Percentiles rank a stretch among this genome's conserved stretches.
These are phyloP conservation scores for Exophiala aquamarina DNA, from an alignment of 2,329 filamentous ascomycete genomes.

Conservation along the genomic window DNA sequence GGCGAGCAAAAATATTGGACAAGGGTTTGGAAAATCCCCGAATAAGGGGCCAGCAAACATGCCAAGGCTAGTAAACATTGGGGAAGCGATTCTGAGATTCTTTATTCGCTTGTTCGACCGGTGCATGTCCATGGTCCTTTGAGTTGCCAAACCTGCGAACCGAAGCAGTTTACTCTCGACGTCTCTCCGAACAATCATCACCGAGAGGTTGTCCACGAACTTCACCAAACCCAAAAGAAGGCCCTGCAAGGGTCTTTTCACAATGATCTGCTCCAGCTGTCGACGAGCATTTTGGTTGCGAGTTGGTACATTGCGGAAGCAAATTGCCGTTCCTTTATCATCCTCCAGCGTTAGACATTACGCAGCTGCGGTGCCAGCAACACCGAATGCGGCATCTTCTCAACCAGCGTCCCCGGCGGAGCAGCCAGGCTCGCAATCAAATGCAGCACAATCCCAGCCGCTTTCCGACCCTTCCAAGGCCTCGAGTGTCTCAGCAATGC, in stretches of 20 bases:
- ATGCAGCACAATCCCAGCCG: conserved; percentile 35
- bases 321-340: conserved; percentile 1
- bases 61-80: conserved; percentile 1
- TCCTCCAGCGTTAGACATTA: conserved; percentile 3
- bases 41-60: too few species aligned
- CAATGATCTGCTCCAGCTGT: conserved; percentile 28
- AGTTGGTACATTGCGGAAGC: conserved; percentile 5
- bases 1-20: too few species aligned
- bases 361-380: conserved; percentile 20
- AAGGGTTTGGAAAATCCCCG: too few species aligned
- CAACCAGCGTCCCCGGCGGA: conserved; percentile 19
- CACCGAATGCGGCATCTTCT: conserved; percentile 19
- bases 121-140: too few species aligned
- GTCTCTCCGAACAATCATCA: too few species aligned
- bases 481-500: conserved; percentile 14
- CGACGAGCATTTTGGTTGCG: conserved; percentile 20
- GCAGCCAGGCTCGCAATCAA: conserved; percentile 10
- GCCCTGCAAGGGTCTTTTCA: too few species aligned
- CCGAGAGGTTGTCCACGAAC: too few species aligned
- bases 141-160: too few species aligned
- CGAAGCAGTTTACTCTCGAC: too few species aligned
- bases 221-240: too few species aligned
- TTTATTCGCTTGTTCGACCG: too few species aligned
- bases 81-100: background rate
- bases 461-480: conserved; percentile 33